Base-by-base conservation (phyloP, 2,329 filamentous ascomycete genomes). In the Penicillium sumatraense region DNA sequence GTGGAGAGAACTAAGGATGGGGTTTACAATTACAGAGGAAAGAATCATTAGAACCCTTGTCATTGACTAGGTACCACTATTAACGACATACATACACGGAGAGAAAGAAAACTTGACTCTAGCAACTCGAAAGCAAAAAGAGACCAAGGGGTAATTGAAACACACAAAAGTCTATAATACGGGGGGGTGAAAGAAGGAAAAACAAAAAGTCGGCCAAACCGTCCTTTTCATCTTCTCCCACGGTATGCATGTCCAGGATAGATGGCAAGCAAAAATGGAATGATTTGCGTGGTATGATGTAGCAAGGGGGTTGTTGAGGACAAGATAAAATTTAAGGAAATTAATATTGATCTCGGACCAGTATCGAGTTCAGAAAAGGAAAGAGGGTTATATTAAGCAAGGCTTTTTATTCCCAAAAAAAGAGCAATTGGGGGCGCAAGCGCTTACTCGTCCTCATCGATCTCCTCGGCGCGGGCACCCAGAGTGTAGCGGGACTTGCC, bases 401-500 rank as follows among this genome's bases (percentile, higher is more conserved):
- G 59, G 61, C 59, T 59, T 55, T 51, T 51, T 40, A 4, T 23
- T 18, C 10, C 40, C 23, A 26, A 55, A 41, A 52, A 55, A 59
- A 56, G 56, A 62, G n/a, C n/a, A n/a, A n/a, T n/a, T n/a, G n/a
- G n/a, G n/a, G 66, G 63, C 48, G 62, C 52, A 66, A 56, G 48
- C 56, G 56, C 70, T 68, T 74, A 79, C 65, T 79, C 75, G 56
- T 76, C 74, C 51, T 79, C 76, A 61, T 79, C 77, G 47, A 76
- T 72, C 24, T 73, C 73, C 59, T 75, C 75, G 53, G 71, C 65
- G 56, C 74, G 75, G 56, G 72, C 69, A 53, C 73, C 75, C 53
- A 80, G 64, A 49, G 72, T 72, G 72, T 74, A 80, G 56, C 75
- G 75, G 57, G 73, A 71, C 62, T 75, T 76, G 65, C 78, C 78